A percentile compares a stretch with the other conserved stretches of the same genome.
Conservation (phyloP, 179 eudicot genomes). For the Pouteria campechiana region DNA sequence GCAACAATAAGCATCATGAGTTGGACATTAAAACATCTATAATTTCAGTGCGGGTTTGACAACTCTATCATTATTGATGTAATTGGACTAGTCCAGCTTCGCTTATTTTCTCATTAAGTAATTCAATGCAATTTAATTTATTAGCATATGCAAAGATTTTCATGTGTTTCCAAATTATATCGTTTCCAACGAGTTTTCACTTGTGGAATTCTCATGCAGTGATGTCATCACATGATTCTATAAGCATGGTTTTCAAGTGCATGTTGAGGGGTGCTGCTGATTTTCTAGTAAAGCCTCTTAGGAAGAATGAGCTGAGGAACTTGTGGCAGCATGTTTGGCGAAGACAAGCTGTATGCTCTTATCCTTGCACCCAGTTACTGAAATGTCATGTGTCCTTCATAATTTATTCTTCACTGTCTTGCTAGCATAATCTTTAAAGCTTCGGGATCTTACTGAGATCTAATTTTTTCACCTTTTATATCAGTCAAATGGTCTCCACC, state of each 20-base stretch:
- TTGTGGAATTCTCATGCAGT: constrained; percentile 61
- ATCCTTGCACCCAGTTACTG: constrained; percentile 1
- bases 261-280: constrained; percentile 87
- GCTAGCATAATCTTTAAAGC: too few relatives aligned
- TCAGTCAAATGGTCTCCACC: constrained; percentile 23
- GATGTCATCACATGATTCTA: constrained; percentile 77
- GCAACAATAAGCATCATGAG: too few relatives aligned
- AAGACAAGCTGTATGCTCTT: constrained; percentile 50
- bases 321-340: constrained; percentile 98
- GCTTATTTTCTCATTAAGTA: too few relatives aligned
- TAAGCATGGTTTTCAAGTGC: constrained; percentile 76
- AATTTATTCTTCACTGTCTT: background rate
- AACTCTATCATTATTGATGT: too few relatives aligned
- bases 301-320: constrained; percentile 78
- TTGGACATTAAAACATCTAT: too few relatives aligned
- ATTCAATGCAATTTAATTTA: too few relatives aligned
- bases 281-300: constrained; percentile 78
- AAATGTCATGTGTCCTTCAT: background rate
- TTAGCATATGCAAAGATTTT: too few relatives aligned
- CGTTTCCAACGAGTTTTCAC: too few relatives aligned
- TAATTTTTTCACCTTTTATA: constrained; percentile 2
- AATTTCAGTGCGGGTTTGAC: too few relatives aligned
- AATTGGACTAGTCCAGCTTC: too few relatives aligned
- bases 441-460: too few relatives aligned
- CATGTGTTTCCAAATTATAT: too few relatives aligned